These are phyloP conservation scores for Microdochium bolleyi DNA, from an alignment of 2,329 filamentous ascomycete species.

Conservation along the genomic window DNA sequence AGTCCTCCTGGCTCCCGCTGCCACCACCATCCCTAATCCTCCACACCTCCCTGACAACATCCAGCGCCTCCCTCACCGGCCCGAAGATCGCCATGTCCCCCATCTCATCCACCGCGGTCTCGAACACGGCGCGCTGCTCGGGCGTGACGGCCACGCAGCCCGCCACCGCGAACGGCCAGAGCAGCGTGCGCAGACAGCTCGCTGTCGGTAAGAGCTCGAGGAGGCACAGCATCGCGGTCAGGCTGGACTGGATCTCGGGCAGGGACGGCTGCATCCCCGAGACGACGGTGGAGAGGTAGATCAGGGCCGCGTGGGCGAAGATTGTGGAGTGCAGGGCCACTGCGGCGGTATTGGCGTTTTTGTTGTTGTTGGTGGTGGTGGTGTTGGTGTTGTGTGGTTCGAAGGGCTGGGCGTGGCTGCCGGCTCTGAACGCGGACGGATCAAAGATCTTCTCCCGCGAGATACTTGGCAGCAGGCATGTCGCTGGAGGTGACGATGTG, in stretches of 20 bases:
- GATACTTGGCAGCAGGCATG: background rate
- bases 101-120: slow-evolving; percentile 11
- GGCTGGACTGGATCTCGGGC: slow-evolving; percentile 10
- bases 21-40: slow-evolving; percentile 4
- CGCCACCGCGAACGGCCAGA: slow-evolving; percentile 18
- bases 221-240: slow-evolving; percentile 10
- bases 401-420: background rate
- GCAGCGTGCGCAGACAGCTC: slow-evolving; percentile 13
- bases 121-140: slow-evolving; percentile 14
- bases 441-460: background rate
- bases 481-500: background rate
- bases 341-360: background rate
- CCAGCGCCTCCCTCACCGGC: slow-evolving; percentile 12
- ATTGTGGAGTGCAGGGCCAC: slow-evolving; percentile 13
- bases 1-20: slow-evolving; percentile 1
- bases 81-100: slow-evolving; percentile 15
- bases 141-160: slow-evolving; percentile 12
- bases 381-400: background rate
- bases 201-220: slow-evolving; percentile 10
- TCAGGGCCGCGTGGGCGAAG: slow-evolving; percentile 17
- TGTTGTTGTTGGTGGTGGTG: background rate
- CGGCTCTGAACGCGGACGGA: background rate
- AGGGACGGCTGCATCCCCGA: slow-evolving; percentile 13
- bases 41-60: slow-evolving; percentile 15
- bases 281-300: slow-evolving; percentile 14